Base-by-base conservation (phyloP, 441 rosid genomes). In the Flueggea neowawraea region DNA sequence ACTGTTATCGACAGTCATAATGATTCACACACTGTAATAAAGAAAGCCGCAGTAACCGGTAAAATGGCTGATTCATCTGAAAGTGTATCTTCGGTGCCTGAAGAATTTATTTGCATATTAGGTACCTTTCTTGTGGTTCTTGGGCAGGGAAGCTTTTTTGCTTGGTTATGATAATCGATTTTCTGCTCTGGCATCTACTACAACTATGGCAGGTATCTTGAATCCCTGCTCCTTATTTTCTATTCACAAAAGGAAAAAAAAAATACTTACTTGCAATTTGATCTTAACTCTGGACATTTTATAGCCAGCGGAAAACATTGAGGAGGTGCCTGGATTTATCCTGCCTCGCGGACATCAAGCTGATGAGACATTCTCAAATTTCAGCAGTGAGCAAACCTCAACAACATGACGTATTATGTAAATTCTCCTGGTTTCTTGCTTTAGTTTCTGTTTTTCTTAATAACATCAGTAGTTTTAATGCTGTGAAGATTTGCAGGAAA, bases 131-230 rank as follows among this genome's bases (percentile, higher is more conserved):
- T 3, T 88, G 97, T 72, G 98, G 99, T 63, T 72, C 91, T 41
- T 95, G 97, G 98, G 98, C 98, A 3, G 98, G 99, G 64, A 95
- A 95, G 74, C 82, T 89, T 55, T 91, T 89, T 58, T 88, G 93
- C 79, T 69, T 86, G 81, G 96, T 95, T 72, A 89, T 95, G 96
- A 89, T 91, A 13, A 75, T 89, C 10, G 92, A 91, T 84, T 88
- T 72, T 75, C 73, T 95, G 77, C 72, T 91, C n/a, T 86, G 86
- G 91, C 79, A 63, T 55, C 66, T 95, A 13, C 69, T 95, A 76
- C 82, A 82, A 47, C 61, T 84, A 12, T 74, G 81, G 71, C 87
- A 94, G 96, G 97, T 87, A 66, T 47, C n/a, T 43, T 14, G 12
- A 4, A 11, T 47, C 50, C 10, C 50, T 14, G 5, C 50, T 9